These are phyloP conservation scores for Vaccinium vitisidaea DNA, from an alignment of 148 eudicot species.

Conservation along the genomic window DNA sequence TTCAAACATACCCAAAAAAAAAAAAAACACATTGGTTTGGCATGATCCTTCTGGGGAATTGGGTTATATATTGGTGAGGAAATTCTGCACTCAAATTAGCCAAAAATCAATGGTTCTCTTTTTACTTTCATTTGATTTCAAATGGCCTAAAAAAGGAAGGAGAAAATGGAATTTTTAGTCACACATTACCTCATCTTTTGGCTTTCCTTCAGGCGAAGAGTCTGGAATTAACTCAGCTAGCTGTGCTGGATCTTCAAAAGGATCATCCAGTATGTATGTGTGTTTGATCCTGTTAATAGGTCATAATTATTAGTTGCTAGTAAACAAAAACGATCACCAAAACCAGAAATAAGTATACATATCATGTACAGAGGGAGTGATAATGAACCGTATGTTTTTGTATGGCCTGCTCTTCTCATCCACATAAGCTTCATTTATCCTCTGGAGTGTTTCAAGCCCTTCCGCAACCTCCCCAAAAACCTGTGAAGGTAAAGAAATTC, in stretches of 20 bases:
- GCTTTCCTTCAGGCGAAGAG: conserved; percentile 94
- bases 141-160: background rate
- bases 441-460: conserved; percentile 70
- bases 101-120: background rate
- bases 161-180: background rate
- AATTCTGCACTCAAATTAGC: background rate
- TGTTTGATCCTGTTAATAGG: conserved; percentile 70
- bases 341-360: background rate
- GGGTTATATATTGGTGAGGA: background rate
- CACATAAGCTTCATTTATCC: conserved; percentile 92
- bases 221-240: conserved; percentile 74
- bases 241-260: conserved; percentile 85
- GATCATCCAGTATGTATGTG: conserved; percentile 86
- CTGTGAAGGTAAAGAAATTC: conserved; percentile 28
- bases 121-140: background rate
- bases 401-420: conserved; percentile 81
- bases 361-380: background rate
- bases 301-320: conserved; percentile 7
- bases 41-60: background rate
- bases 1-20: background rate
- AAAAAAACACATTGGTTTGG: background rate
- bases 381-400: conserved; percentile 73
- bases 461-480: conserved; percentile 96
- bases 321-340: conserved; percentile 9
- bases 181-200: conserved; percentile 72